A percentile compares a stretch with the other conserved stretches of the same genome.
These are phyloP conservation scores for Phymatotrichopsis omnivora DNA, from an alignment of 2,329 filamentous ascomycete genomes.

Conservation along the genomic window DNA sequence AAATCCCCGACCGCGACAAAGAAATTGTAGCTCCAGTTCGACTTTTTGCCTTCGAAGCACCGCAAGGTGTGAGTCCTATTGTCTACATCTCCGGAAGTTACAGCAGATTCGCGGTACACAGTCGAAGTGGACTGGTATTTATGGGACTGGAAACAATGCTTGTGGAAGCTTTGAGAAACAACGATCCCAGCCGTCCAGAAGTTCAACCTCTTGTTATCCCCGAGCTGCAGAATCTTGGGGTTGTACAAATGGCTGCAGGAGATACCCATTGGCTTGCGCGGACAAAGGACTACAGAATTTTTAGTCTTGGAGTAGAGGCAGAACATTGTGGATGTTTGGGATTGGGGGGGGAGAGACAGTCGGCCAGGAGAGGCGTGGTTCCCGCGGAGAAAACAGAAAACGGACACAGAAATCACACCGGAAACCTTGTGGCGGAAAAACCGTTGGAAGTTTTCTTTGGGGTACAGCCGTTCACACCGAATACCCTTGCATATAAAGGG, in stretches of 20 bases:
- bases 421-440: neutral
- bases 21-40: too few relatives aligned
- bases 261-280: conserved; percentile 26
- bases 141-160: too few relatives aligned
- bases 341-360: conserved; percentile 12
- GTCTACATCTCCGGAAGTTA: conserved; percentile 25
- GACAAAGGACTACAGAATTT: conserved; percentile 21
- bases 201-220: conserved; percentile 17
- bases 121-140: conserved; percentile 19
- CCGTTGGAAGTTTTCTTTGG: neutral
- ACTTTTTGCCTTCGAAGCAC: too few relatives aligned
- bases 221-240: conserved; percentile 14
- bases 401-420: too few relatives aligned
- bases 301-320: conserved; percentile 25
- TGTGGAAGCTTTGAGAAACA: conserved; percentile 8
- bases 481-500: neutral
- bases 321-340: conserved; percentile 23
- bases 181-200: conserved; percentile 2
- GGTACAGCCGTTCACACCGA: neutral
- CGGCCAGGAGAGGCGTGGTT: conserved; percentile 10
- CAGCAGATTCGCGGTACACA: conserved; percentile 24
- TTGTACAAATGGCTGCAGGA: conserved; percentile 25
- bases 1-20: too few relatives aligned
- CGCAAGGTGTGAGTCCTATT: too few relatives aligned
- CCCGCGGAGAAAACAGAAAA: neutral